Conservation (phyloP, 163 green algal genomes). For the Chloromonas sp. region DNA sequence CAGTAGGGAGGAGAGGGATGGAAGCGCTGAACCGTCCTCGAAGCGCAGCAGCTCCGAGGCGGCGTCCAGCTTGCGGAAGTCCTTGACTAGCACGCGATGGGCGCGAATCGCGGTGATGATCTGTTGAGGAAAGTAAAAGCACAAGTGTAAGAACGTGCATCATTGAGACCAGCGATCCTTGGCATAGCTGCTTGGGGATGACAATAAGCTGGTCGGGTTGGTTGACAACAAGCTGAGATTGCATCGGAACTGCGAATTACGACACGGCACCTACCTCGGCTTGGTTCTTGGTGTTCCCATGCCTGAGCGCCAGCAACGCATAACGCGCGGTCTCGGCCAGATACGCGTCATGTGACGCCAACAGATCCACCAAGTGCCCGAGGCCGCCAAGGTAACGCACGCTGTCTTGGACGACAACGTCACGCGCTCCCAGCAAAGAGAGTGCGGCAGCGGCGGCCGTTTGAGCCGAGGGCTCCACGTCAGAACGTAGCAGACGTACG, state of each 20-base stretch:
- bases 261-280: neutral
- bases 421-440: slow-evolving; percentile 31
- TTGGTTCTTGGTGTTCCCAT: slow-evolving; percentile 43
- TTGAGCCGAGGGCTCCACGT: slow-evolving; percentile 40
- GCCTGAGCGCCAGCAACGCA: slow-evolving; percentile 27
- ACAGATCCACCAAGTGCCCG: slow-evolving; percentile 40
- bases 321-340: slow-evolving; percentile 12
- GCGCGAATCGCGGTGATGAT: slow-evolving; percentile 32
- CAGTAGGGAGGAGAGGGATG: neutral
- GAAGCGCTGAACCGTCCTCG: slow-evolving; percentile 13
- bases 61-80: slow-evolving; percentile 15
- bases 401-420: slow-evolving; percentile 49
- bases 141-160: neutral
- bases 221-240: no score
- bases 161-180: no score
- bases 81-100: neutral
- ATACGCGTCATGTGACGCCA: slow-evolving; percentile 14
- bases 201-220: no score
- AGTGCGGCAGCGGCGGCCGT: slow-evolving; percentile 40
- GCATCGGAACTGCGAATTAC: neutral
- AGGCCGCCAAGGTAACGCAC: slow-evolving; percentile 49
- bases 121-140: neutral
- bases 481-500: slow-evolving; percentile 37
- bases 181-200: no score
- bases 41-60: slow-evolving; percentile 34